Evolutionary conservation across 495 filamentous ascomycete genomes (phyloP), one percentile per base, ranked within the genome.

Genomic region (Xanthoparmelia taractica): DNA sequence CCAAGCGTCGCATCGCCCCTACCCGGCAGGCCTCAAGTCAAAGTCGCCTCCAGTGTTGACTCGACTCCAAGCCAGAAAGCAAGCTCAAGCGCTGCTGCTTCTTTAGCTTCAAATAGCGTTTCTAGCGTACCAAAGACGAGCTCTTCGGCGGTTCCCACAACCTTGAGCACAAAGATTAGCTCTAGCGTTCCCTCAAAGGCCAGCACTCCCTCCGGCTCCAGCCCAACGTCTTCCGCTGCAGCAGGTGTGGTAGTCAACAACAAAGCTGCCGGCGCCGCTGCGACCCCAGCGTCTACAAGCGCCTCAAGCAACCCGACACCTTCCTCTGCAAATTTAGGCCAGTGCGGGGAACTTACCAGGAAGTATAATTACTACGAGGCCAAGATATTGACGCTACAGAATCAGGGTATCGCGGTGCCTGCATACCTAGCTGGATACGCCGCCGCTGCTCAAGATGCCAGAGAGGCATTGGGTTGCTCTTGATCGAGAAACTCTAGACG

Each of bases 341-440:
- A 31, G 17, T 54, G 50, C 29, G 29, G 15, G 29, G 6, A 2
- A 23, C 50, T 54, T 33, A 8, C 33, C 8, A 33, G 29, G 6
- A 54, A 34, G 29, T 54, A 54, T 17, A 54, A 54, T 15, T 54
- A 54, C 17, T 54, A 54, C 50, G 50, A 54, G 17, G 17, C 29
- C 15, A 54, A 54, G 50, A 54, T 54, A 27, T 33, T 0, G 1
- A 54, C 29, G 29, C 50, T 54, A 33, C 27, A 54, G 6, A 1
- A 0, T 33, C 5, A 54, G 29, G 11, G n/a, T n/a, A 54, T 54
- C 20, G 27, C 50, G 15, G 27, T 54, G 0, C 50, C 50, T 54
- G 50, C 50, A 6, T 54, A 54, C 50, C 33, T 54, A 29, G 50
- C 50, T n/a, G 50, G 50, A 2, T 54, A 54, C 29, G 50, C 29